Evolutionary conservation across 2,329 filamentous ascomycete species (phyloP), one percentile per base, ranked within the genome.

Genomic region (Periconia digitata): DNA sequence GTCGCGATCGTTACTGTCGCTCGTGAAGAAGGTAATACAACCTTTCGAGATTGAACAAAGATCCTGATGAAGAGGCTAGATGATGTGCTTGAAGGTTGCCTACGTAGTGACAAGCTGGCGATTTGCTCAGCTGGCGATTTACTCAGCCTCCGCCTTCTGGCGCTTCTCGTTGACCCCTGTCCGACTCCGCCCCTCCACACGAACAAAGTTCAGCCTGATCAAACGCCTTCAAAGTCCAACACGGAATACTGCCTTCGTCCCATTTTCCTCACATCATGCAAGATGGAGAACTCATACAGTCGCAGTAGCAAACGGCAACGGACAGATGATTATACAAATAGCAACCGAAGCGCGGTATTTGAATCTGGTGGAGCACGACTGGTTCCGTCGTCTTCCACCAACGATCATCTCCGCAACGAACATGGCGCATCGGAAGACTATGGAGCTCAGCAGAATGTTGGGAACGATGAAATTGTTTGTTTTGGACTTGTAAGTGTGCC

Each of bases 401-500:
- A 10, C 12, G 8, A 32, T 15, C 4, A 10, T 3, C 4, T 32
- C 3, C n/a, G 12, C 27, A 32, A 32, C n/a, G 10, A 12, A 10
- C 27, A 32, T 4, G 8, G n/a, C 27, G 8, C 27, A 15, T 13
- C 8, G n/a, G 27, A 32, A 32, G 27, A 12, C 27, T 32, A n/a
- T n/a, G 27, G 4, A 32, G 27, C 3, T 10, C 10, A 5, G 27
- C 3, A 15, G 27, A 32, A 32, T 32, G 27, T 32, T 32, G 16
- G 16, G n/a, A 21, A 21, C 21, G 32, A 45, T 8, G 48, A 56
- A 20, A 17, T 51, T n/a, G 51, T 59, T 17, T 58, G 56, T 39
- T 57, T 55, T 45, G 57, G 57, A 35, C 51, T 56, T 45, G 59
- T 62, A 40, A 47, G 51, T 48, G 24, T 32, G 4, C 27, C 12